Base-by-base conservation (phyloP, 2,329 filamentous ascomycete species). In the Penicillium italicum region DNA sequence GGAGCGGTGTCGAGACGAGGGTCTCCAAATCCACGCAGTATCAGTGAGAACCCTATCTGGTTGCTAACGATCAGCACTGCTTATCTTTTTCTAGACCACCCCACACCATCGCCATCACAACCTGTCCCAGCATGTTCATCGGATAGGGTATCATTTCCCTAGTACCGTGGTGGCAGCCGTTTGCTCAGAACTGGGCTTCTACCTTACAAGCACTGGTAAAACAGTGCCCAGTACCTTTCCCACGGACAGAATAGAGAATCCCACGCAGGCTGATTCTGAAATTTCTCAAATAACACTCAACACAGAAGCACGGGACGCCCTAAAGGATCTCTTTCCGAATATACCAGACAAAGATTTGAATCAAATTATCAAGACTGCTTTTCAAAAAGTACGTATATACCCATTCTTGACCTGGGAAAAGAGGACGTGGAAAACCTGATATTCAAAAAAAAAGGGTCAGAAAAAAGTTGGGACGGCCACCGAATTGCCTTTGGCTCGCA, bases 121-220 rank as follows among this genome's bases (percentile, higher is more conserved):
- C 56, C 71, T 86, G 2, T 83, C 82, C 2, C 79, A 84, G 63
- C 82, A 86, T 66, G 79, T 85, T 46, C 79, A 84, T 62, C 79
- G 84, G 38, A 79, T 86, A 58, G 85, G 85, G 16, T 83, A 84
- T 66, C 84, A 86, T 66, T 86, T 87, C 58, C 82, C 82, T 7
- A 79, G 79, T 55, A 73, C 79, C n/a, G 77, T 86, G 55, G 81
- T 87, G 37, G 78, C 80, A 41, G 74, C 80, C 55, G 82, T 82
- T 34, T 85, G 83, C 64, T 75, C 72, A 60, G 74, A 78, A 40
- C 66, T 78, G 44, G 76, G 77, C 20, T 64, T 80, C 26, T 74
- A 76, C 59, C 70, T 80, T 30, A 76, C 74, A 26, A 68, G 71
- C 68, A 75, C 67, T 66, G 81, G 74, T 67, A 84, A 67, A 71